Evolutionary conservation across 345 rosid species (phyloP), one percentile per base, ranked within the genome.

Genomic region (Jatropha curcas): DNA sequence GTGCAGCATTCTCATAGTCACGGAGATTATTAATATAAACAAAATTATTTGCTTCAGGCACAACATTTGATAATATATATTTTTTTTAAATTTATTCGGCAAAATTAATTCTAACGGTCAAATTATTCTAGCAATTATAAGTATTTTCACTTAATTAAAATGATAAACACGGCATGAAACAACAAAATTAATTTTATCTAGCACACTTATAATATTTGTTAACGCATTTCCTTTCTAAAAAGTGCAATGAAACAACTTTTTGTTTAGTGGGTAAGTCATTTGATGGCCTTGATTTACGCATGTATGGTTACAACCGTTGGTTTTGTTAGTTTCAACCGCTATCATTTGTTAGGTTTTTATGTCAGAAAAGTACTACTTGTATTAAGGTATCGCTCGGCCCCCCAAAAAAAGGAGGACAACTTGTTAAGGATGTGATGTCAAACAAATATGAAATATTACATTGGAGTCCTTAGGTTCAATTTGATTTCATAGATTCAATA

Each of bases 231-330:
- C n/a, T n/a, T n/a, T n/a, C n/a, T n/a, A n/a, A 19, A 19, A 20
- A 50, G 34, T 25, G 60, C 31, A 67, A 12, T 31, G 45, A 33
- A 51, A n/a, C 10, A 68, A 39, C 37, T 20, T 58, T 4, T 58
- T 5, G 2, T 43, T 71, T 7, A 4, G 4, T 22, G 52, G 34
- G 39, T 37, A 63, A 70, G 68, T 62, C 61, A 71, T 6, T 50
- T 39, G 17, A 31, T 20, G 22, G 43, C 6, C 28, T 31, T 53
- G 55, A 65, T 73, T 31, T 48, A 7, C 17, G 20, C 12, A 39
- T 20, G 30, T 39, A 50, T 35, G 20, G 77, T 45, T 67, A 37
- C 65, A 66, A 71, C 74, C 16, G 45, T 58, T 30, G 20, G 19
- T 57, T 45, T n/a, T 55, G 52, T 69, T 56, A 69, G 50, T 2